Conservation (phyloP, 768 basidiomycete species). For the Pleurotus cornucopiae region DNA sequence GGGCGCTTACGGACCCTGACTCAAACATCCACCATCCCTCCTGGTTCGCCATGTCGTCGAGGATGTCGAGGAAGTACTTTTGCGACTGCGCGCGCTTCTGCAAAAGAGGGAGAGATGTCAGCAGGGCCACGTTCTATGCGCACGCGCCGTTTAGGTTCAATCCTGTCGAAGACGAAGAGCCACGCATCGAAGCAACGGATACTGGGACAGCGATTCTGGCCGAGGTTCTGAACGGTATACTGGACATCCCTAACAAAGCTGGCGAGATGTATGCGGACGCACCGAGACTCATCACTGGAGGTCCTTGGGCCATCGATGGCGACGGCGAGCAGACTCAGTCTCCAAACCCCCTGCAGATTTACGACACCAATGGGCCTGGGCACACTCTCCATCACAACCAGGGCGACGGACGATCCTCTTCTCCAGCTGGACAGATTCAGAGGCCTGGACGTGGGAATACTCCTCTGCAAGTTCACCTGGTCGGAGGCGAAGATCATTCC, state of each 20-base stretch:
- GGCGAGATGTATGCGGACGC: no score
- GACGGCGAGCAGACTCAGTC: background rate
- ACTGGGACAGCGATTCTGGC: background rate
- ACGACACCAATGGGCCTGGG: no score
- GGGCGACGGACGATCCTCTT: no score
- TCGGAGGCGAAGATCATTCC: background rate
- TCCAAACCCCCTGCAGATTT: no score
- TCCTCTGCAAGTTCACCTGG: background rate
- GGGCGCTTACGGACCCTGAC: constrained; percentile 1
- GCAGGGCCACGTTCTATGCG: constrained; percentile 4
- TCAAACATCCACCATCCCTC: background rate
- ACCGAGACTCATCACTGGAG: no score
- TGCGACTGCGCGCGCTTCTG: constrained; percentile 3
- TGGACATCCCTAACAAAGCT: no score
- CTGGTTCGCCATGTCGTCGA: background rate
- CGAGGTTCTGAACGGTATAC: no score
- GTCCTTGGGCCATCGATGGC: background rate
- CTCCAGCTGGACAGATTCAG: no score
- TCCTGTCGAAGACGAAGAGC: background rate
- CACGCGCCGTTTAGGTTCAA: constrained; percentile 1
- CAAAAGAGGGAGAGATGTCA: constrained; percentile 5
- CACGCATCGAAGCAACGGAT: no score
- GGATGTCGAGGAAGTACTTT: constrained; percentile 3
- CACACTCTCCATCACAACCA: no score
- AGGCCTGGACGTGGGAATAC: no score